Base-by-base conservation (phyloP, 1,284 basidiomycete species). In the Ceratobasidium papillatum region DNA sequence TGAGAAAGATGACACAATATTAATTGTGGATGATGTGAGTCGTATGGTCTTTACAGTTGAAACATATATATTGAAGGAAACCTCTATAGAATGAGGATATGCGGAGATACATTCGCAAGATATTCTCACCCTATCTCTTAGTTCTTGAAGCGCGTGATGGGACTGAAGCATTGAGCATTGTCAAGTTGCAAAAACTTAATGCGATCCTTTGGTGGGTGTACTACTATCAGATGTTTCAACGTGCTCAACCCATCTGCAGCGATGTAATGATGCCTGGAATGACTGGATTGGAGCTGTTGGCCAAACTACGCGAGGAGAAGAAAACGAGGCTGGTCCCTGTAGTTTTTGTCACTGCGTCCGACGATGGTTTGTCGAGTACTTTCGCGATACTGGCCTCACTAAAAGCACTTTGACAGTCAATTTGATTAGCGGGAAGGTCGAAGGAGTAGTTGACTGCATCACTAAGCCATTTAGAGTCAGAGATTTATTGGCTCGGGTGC, bases 401-500 rank as follows among this genome's bases (percentile, higher is more conserved):
- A 41, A 49, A 59, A 11, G 1, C 47, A 27, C 34, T 38, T 27
- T 51, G 47, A 27, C 22, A 72, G 63, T 43, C 9, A 52, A 38
- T 12, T 41, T 72, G 32, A 38, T 72, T 14, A 45, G 27, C 19
- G 69, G 69, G 1, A 41, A 51, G 22, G 27, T 19, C 27, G 69
- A 72, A 1, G 83, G 82, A 4, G 84, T 83, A 0, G 84, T 85
- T 74, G 82, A 81, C 30, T 72, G 80, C 61, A 78, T 81, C 49
- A 76, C 75, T 47, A 81, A 81, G 74, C 81, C 81, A 4, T 81
- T 81, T 73, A 75, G 77, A 64, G 76, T 77, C 0, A 77, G 81
- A 32, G 84, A 85, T 75, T 77, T 85, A 32, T 77, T 85, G n/a
- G 84, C 84, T 5, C 79, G 85, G 5, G 78, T 78, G 22, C 79